These are phyloP conservation scores for Plenodomus biglobosus DNA, from an alignment of 2,329 filamentous ascomycete genomes.

Conservation along the genomic window DNA sequence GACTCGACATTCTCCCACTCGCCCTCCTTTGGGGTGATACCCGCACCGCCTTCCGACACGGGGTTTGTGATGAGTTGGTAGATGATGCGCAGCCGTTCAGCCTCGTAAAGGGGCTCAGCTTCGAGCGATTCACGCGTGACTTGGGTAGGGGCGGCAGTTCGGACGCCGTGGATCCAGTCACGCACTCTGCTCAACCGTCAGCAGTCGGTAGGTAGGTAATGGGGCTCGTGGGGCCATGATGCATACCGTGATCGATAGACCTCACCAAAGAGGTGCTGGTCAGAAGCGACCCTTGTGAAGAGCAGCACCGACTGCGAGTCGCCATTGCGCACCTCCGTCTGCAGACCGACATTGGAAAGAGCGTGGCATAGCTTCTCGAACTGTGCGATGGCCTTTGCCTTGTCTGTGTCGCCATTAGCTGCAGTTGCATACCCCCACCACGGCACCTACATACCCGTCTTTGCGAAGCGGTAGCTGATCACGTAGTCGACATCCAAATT, in stretches of 20 bases:
- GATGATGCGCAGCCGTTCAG: slow-evolving; percentile 83
- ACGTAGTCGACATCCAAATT: slow-evolving; percentile 85
- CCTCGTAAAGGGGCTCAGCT: slow-evolving; percentile 77
- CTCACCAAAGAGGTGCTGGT: slow-evolving; percentile 73
- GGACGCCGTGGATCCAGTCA: slow-evolving; percentile 91
- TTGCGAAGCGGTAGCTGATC: slow-evolving; percentile 72
- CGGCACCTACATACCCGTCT: slow-evolving; percentile 58
- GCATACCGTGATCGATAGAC: slow-evolving; percentile 74
- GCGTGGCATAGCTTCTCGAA: slow-evolving; percentile 78
- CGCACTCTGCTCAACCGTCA: slow-evolving; percentile 62
- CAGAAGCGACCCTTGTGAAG: slow-evolving; percentile 78
- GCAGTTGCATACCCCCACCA: slow-evolving; percentile 1
- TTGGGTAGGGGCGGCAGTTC: slow-evolving; percentile 72
- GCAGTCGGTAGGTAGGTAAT: not conserved
- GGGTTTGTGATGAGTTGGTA: slow-evolving; percentile 69
- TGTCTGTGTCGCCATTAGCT: slow-evolving; percentile 53
- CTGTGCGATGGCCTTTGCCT: slow-evolving; percentile 67
- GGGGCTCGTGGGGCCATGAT: too few species aligned
- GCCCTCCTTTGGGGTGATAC: slow-evolving; percentile 54
- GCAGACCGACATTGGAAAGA: slow-evolving; percentile 76
- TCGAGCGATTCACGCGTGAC: slow-evolving; percentile 69
- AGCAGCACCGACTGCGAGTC: slow-evolving; percentile 74
- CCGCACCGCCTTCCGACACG: slow-evolving; percentile 51
- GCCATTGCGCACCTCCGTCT: slow-evolving; percentile 83
- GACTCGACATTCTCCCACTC: slow-evolving; percentile 55